Conservation (phyloP, 257 asterid species). For the Solanum chilense region DNA sequence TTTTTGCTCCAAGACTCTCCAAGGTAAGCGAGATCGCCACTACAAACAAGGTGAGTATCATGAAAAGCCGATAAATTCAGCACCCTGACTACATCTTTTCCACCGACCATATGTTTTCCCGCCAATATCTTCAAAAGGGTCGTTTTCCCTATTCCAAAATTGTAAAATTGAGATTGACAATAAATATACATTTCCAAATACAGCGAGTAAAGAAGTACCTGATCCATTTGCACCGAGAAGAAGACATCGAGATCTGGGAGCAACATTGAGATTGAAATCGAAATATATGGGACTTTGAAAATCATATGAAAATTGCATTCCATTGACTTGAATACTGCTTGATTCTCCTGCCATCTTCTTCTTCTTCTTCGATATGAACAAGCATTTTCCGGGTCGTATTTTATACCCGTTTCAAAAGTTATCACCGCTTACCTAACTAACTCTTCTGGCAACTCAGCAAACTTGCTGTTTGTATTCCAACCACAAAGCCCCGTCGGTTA, state of each 20-base stretch:
- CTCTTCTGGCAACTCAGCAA: background rate
- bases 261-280: constrained; percentile 49
- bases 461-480: background rate
- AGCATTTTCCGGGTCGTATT: background rate
- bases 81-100: constrained; percentile 81
- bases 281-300: constrained; percentile 51
- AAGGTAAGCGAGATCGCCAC: constrained; percentile 80
- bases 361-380: background rate
- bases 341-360: constrained; percentile 22
- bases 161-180: background rate
- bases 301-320: constrained; percentile 88
- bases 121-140: constrained; percentile 86
- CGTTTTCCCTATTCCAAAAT: constrained; percentile 58
- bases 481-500: background rate
- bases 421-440: background rate
- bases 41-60: constrained; percentile 78
- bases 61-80: constrained; percentile 83
- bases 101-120: constrained; percentile 98
- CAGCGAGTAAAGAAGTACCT: constrained; percentile 21
- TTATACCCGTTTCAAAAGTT: background rate
- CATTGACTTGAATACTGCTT: constrained; percentile 48
- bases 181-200: background rate
- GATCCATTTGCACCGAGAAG: constrained; percentile 99
- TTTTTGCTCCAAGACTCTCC: constrained; percentile 95
- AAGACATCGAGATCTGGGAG: constrained; percentile 82